Evolutionary conservation across 1,139 yeast species (phyloP), one percentile per base, ranked within the genome.

Genomic region (Maudiozyma humilis): DNA sequence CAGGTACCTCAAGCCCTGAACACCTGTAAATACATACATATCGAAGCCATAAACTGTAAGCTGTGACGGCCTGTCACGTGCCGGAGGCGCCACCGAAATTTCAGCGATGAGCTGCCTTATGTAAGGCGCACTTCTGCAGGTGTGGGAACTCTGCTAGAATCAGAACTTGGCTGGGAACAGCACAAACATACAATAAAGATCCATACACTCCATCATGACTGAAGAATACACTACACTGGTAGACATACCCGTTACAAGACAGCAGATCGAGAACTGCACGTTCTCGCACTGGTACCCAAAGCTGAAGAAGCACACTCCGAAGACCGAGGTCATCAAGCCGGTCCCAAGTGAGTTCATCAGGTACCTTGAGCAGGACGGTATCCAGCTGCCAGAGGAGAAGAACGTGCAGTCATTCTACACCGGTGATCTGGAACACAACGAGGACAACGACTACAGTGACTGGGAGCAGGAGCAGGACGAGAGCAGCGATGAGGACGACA

Each of bases 301-400:
- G 41, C 84, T 84, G 60, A 65, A 69, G 43, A 59, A 66, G 1
- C 65, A 78, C 49, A 64, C 75, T 0, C 77, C 76, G 1, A 71
- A 74, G 42, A 68, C 86, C 0, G 63, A 67, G 29, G 70, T 88
- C 5, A 62, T 89, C 23, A 69, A 65, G 44, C 87, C 93, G 0
- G 60, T 87, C 4, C 94, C 96, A 0, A 54, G 64, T 23, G 70
- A 67, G 18, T 91, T 91, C 57, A 62, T 88, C 2, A 75, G 77
- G 10, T 91, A 89, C 58, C 64, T 91, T 44, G 70, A 74, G 20
- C 73, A 79, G 35, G 98, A 91, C 52, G 91, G 94, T 17, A 85
- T 91, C 39, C 68, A 66, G 38, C 65, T 91, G 34, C 91, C 91
- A 0, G 62, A 65, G 4, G 70, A 67, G 16, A 67, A 52, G 7